Conservation (phyloP, 2,329 filamentous ascomycete species). For the Chrysoporthe austroafricana region DNA sequence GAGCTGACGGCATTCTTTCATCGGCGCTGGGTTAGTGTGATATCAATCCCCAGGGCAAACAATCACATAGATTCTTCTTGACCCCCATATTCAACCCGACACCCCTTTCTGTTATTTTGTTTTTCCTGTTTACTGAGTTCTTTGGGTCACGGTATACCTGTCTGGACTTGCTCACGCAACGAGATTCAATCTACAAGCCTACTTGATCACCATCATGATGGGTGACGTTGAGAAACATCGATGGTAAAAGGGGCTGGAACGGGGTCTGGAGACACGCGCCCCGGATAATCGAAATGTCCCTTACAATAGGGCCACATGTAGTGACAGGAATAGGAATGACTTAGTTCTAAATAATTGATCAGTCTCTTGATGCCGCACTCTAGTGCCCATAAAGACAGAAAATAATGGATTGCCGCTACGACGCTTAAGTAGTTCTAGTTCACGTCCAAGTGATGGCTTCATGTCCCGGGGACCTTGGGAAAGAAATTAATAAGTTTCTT, state of each 20-base stretch:
- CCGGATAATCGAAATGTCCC: neutral
- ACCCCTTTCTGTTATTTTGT: constrained; percentile 10
- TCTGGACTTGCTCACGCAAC: constrained; percentile 20
- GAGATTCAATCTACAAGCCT: neutral
- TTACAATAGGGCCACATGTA: neutral
- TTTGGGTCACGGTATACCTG: constrained; percentile 20
- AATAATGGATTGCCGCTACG: neutral
- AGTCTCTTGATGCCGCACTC: neutral
- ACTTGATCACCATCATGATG: neutral
- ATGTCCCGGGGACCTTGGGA: neutral
- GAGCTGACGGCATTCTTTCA: neutral
- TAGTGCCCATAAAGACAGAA: neutral
- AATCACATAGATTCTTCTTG: neutral
- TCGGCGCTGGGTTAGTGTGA: neutral
- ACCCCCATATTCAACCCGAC: neutral
- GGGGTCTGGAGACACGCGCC: neutral
- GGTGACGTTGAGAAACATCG: neutral
- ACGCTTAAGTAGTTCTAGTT: neutral
- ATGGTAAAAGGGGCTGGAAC: neutral
- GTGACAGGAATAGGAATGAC: neutral
- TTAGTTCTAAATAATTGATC: neutral
- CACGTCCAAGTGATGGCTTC: neutral
- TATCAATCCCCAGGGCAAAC: neutral
- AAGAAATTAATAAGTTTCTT: neutral
- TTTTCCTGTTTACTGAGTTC: neutral